Conservation (phyloP, 2,329 filamentous ascomycete species). For the Trichoderma harzianum region DNA sequence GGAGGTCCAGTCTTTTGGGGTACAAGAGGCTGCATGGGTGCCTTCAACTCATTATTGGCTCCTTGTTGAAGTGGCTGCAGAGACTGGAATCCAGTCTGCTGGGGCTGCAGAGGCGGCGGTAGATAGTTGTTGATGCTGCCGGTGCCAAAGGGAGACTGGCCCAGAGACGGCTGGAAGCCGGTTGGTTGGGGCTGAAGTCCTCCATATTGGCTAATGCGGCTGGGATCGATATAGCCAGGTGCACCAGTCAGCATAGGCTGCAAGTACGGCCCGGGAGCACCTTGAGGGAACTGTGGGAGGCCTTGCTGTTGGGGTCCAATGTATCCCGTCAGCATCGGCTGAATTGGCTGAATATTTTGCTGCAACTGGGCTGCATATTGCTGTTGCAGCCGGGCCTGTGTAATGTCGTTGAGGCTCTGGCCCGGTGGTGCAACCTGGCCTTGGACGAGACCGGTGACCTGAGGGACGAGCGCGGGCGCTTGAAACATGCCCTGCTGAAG, state of each 20-base stretch:
- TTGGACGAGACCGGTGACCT: slow-evolving; percentile 71
- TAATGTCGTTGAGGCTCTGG: slow-evolving; percentile 73
- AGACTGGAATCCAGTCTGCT: slow-evolving; percentile 51
- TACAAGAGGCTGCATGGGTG: slow-evolving; percentile 43
- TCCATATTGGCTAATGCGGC: slow-evolving; percentile 40
- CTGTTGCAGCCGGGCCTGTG: slow-evolving; percentile 62
- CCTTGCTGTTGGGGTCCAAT: slow-evolving; percentile 34
- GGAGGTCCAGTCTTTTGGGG: slow-evolving; percentile 61
- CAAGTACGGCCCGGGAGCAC: slow-evolving; percentile 37
- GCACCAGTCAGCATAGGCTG: slow-evolving; percentile 51
- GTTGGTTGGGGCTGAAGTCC: slow-evolving; percentile 61
- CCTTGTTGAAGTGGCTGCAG: slow-evolving; percentile 41
- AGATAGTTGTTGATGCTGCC: slow-evolving; percentile 56
- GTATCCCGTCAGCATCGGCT: slow-evolving; percentile 39
- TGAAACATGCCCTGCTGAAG: slow-evolving; percentile 70
- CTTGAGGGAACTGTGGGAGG: slow-evolving; percentile 38
- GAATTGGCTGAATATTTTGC: slow-evolving; percentile 39
- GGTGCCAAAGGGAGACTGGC: slow-evolving; percentile 48
- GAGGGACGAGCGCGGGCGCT: slow-evolving; percentile 73
- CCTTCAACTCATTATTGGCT: slow-evolving; percentile 48
- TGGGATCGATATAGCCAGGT: slow-evolving; percentile 38
- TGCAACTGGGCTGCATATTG: slow-evolving; percentile 51
- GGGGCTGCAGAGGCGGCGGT: slow-evolving; percentile 58
- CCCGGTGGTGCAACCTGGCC: slow-evolving; percentile 66
- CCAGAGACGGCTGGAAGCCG: slow-evolving; percentile 50